Evolutionary conservation across 352 stramenopile genomes (phyloP).

Genomic region (Phytophthora agathidicida): DNA sequence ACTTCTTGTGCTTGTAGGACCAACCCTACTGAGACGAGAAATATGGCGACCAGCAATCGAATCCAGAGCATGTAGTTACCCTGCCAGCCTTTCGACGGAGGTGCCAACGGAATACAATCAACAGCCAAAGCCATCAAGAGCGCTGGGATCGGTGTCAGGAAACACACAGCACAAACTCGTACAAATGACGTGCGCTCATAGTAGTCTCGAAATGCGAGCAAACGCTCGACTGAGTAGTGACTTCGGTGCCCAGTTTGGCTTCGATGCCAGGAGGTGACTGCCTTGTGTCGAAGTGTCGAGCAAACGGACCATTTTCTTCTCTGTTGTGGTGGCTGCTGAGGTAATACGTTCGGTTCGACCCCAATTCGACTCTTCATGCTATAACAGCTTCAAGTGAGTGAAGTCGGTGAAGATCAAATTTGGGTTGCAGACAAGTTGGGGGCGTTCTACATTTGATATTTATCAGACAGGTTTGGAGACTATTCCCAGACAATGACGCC

Average conservation of each 20-base stretch:
- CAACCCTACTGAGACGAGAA: conserved; percentile 9
- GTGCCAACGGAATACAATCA: conserved; percentile 3
- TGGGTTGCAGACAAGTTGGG: no score
- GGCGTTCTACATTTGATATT: no score
- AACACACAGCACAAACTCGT: conserved; percentile 5
- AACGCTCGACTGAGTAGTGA: conserved; percentile 14
- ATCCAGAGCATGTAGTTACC: conserved; percentile 33
- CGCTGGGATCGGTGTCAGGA: conserved; percentile 7
- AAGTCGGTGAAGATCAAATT: no score
- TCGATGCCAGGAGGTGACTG: background rate
- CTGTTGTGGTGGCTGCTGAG: no score
- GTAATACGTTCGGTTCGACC: no score
- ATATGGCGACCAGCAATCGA: conserved; percentile 8
- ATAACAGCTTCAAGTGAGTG: no score
- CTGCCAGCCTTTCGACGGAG: conserved; percentile 7
- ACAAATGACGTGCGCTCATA: conserved; percentile 6
- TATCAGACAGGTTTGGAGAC: no score
- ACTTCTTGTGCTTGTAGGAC: conserved; percentile 17
- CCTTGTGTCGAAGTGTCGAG: no score
- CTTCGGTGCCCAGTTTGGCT: conserved; percentile 18
- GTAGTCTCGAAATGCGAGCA: conserved; percentile 19
- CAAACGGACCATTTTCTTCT: background rate
- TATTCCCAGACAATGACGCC: no score
- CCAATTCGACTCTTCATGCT: no score
- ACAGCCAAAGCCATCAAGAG: conserved; percentile 5